Evolutionary conservation across 768 basidiomycete species (phyloP).

Genomic region (Lenzites betulinus): DNA sequence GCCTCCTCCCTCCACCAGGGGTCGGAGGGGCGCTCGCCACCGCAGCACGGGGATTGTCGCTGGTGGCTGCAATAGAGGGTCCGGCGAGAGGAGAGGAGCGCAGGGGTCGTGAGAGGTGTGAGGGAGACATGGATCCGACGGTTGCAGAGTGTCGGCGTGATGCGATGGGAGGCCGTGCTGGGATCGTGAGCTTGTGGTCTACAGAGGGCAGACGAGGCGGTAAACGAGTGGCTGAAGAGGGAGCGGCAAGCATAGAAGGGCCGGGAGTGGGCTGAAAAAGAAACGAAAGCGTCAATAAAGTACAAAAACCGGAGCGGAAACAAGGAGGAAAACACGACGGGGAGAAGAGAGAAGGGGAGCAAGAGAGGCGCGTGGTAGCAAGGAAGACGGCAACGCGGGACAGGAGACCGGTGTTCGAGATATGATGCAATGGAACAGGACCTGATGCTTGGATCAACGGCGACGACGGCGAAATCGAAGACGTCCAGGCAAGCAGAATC

Average conservation of each 20-base stretch:
- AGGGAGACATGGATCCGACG: slow-evolving; percentile 12
- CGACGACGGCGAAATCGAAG: not conserved
- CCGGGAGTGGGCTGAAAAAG: slow-evolving; percentile 2
- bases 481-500: not conserved
- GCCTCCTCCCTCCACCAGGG: slow-evolving; percentile 1
- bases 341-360: not conserved
- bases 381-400: not conserved
- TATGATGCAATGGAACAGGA: slow-evolving; percentile 1
- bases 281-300: not conserved
- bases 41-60: slow-evolving; percentile 13
- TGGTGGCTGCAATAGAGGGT: slow-evolving; percentile 24
- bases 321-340: not conserved
- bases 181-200: slow-evolving; percentile 13
- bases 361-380: not conserved
- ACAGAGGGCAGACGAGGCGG: slow-evolving; percentile 5
- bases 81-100: slow-evolving; percentile 34
- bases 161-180: slow-evolving; percentile 8
- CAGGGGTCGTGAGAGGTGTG: slow-evolving; percentile 25
- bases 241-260: slow-evolving; percentile 9
- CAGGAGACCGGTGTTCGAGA: not conserved
- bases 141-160: slow-evolving; percentile 18
- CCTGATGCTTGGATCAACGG: not conserved
- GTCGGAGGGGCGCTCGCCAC: slow-evolving; percentile 15
- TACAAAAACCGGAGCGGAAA: not conserved
- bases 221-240: slow-evolving; percentile 11